phyloP scores from a whole-genome alignment of 345 rosid genomes.

The Moricandia arvensis region DNA sequence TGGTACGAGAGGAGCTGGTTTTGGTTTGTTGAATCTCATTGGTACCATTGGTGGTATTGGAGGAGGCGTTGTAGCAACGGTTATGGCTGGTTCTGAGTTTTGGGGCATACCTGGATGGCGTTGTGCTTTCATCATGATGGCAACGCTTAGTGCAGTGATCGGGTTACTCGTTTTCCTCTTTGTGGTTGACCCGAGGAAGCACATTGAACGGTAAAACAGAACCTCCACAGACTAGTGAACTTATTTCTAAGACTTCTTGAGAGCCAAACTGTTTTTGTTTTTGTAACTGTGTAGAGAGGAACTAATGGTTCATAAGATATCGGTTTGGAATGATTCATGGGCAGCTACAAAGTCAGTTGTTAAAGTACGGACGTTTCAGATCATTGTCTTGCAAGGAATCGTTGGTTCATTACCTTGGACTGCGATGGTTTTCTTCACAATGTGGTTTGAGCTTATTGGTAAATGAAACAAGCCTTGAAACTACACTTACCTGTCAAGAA shows the following conservation, averaged over 20 bases:
- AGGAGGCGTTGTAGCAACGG: constrained; percentile 91
- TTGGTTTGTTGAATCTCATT: constrained; percentile 75
- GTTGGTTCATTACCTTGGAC: constrained; percentile 95
- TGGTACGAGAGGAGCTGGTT: constrained; percentile 85
- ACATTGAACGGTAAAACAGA: constrained; percentile 25
- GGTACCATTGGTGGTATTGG: constrained; percentile 91
- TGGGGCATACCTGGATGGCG: constrained; percentile 92
- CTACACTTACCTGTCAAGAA: background rate
- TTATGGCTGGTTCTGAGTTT: constrained; percentile 84
- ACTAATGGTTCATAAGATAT: constrained; percentile 48
- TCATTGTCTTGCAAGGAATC: constrained; percentile 86
- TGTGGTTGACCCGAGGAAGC: constrained; percentile 63
- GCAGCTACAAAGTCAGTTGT: constrained; percentile 67
- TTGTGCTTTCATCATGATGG: constrained; percentile 88
- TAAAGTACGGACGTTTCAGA: constrained; percentile 76
- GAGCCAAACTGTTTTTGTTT: background rate
- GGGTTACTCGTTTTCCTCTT: constrained; percentile 78
- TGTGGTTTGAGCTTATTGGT: constrained; percentile 98
- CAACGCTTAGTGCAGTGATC: constrained; percentile 64
- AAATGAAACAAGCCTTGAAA: constrained; percentile 26
- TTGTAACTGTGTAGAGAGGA: constrained; percentile 51
- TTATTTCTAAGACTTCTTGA: background rate
- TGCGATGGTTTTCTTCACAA: constrained; percentile 91
- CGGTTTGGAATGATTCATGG: constrained; percentile 77
- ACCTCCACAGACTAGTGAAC: background rate